phyloP scores from a whole-genome alignment of 2,329 filamentous ascomycete species.

The Ploettnerulaceae sp. region DNA sequence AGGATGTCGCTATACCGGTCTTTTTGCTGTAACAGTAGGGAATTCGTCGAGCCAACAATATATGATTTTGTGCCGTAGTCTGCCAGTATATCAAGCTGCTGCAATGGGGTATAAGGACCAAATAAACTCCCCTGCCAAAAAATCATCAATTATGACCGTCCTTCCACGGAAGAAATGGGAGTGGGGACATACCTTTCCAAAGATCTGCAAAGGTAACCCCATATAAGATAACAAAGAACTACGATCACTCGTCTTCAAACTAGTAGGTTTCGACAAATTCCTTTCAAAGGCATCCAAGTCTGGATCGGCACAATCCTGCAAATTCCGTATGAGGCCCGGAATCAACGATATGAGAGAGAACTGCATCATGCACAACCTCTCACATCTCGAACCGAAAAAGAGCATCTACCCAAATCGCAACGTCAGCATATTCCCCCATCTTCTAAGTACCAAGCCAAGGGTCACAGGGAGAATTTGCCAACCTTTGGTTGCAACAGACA shows the following conservation, averaged over 20 bases:
- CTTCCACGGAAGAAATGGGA: not conserved
- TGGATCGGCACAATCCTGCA: slow-evolving; percentile 96
- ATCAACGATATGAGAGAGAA: slow-evolving; percentile 95
- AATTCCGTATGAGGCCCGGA: slow-evolving; percentile 80
- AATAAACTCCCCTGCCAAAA: slow-evolving; percentile 74
- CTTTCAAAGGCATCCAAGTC: slow-evolving; percentile 80
- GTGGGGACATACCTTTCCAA: slow-evolving; percentile 64
- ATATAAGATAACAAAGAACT: slow-evolving; percentile 87
- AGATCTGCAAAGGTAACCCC: slow-evolving; percentile 90
- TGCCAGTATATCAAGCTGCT: slow-evolving; percentile 89
- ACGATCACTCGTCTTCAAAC: slow-evolving; percentile 85
- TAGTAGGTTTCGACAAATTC: slow-evolving; percentile 70
- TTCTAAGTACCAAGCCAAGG: not conserved
- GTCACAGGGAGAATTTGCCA: slow-evolving; percentile 10
- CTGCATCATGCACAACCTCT: slow-evolving; percentile 95
- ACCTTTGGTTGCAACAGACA: slow-evolving; percentile 93
- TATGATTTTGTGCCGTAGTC: slow-evolving; percentile 96
- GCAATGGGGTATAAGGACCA: slow-evolving; percentile 91
- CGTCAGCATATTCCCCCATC: not conserved
- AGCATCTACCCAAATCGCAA: slow-evolving; percentile 80
- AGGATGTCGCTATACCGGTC: slow-evolving; percentile 95
- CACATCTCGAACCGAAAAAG: slow-evolving; percentile 95
- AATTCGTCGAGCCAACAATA: slow-evolving; percentile 95
- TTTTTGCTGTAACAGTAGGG: slow-evolving; percentile 84
- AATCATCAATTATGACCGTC: slow-evolving; percentile 17